Conservation (phyloP, 352 stramenopile genomes). For the Salisapilia sapeloensis region DNA sequence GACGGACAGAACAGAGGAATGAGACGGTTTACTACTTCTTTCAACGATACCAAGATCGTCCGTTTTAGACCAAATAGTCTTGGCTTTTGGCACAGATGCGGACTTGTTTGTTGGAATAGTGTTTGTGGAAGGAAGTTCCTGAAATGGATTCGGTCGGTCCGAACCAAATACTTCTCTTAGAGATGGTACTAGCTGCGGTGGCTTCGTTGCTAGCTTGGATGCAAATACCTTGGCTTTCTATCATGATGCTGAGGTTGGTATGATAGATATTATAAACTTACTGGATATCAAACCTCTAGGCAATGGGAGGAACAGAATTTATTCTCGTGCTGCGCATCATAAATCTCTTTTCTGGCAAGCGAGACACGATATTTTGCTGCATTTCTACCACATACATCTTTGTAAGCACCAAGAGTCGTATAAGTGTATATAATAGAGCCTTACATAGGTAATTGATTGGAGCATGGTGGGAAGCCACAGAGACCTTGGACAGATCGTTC, state of each 20-base stretch:
- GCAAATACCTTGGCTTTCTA: slow-evolving; percentile 57
- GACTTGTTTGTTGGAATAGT: slow-evolving; percentile 2
- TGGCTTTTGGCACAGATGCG: slow-evolving; percentile 28
- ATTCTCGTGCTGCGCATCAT: slow-evolving; percentile 59
- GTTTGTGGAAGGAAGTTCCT: too few species aligned
- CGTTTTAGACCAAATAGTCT: slow-evolving; percentile 60
- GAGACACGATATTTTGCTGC: slow-evolving; percentile 56
- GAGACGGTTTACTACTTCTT: too few species aligned
- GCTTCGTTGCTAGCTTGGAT: slow-evolving; percentile 46
- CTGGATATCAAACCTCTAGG: slow-evolving; percentile 18
- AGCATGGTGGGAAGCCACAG: slow-evolving; percentile 59
- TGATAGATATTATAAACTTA: neutral
- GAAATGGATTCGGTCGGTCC: slow-evolving; percentile 44
- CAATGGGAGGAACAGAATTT: slow-evolving; percentile 67
- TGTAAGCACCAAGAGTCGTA: too few species aligned
- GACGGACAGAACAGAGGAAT: too few species aligned
- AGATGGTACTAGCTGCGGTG: slow-evolving; percentile 69
- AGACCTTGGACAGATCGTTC: slow-evolving; percentile 47
- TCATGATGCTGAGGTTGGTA: slow-evolving; percentile 1
- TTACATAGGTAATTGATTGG: slow-evolving; percentile 34
- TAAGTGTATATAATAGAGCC: too few species aligned
- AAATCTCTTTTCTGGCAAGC: slow-evolving; percentile 54
- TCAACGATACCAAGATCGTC: slow-evolving; percentile 51
- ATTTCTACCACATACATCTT: slow-evolving; percentile 23
- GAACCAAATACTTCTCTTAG: slow-evolving; percentile 67